phyloP scores from a whole-genome alignment of 1,284 basidiomycete genomes.

The Phaffia rhodozyma region DNA sequence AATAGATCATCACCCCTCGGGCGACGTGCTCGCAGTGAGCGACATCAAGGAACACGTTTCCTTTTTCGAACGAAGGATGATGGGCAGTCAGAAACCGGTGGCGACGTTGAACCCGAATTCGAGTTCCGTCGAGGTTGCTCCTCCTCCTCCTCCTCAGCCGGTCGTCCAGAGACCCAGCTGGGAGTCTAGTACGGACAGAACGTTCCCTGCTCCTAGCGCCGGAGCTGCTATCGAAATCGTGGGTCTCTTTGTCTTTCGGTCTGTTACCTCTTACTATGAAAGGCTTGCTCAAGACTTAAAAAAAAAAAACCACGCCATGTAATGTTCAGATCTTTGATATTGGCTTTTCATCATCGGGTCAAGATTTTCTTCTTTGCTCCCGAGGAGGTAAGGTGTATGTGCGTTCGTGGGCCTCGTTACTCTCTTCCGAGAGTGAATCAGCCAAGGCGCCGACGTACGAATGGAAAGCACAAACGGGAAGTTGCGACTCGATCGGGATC shows the following conservation, averaged over 20 bases:
- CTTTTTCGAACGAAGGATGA: slow-evolving; percentile 7
- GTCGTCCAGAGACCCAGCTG: not conserved
- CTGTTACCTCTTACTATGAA: too few species aligned
- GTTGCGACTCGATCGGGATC: not conserved
- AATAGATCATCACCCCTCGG: slow-evolving; percentile 10
- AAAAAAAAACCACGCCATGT: too few species aligned
- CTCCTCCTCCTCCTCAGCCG: not conserved
- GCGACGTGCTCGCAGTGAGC: slow-evolving; percentile 5
- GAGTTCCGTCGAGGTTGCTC: not conserved
- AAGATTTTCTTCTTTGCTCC: slow-evolving; percentile 5
- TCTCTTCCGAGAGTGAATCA: not conserved
- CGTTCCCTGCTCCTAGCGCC: not conserved
- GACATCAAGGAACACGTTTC: slow-evolving; percentile 14
- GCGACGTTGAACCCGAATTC: too few species aligned
- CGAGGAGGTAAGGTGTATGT: not conserved
- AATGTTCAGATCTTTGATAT: too few species aligned
- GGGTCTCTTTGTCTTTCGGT: not conserved
- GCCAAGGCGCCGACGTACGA: slow-evolving; percentile 3
- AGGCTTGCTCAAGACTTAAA: too few species aligned
- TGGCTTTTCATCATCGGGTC: slow-evolving; percentile 7
- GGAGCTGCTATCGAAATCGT: not conserved
- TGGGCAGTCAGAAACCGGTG: not conserved
- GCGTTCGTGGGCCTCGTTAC: slow-evolving; percentile 8
- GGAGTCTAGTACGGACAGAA: not conserved
- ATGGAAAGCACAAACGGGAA: not conserved